These are phyloP conservation scores for Rhodotorula sp. DNA, from an alignment of 1,284 basidiomycete genomes.

Conservation along the genomic window DNA sequence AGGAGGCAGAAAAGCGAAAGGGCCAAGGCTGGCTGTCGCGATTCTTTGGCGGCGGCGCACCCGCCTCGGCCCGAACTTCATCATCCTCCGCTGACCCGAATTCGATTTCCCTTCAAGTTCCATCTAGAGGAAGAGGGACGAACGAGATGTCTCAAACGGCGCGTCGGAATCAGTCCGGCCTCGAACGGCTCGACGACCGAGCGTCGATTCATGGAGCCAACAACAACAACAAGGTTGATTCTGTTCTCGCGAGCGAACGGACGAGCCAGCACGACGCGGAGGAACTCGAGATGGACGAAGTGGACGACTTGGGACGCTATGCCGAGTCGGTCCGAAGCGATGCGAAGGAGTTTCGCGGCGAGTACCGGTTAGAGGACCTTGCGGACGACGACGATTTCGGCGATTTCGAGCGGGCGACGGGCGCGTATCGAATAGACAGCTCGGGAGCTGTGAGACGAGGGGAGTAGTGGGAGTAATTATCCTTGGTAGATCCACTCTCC, in stretches of 20 bases:
- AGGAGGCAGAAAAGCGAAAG: constrained; percentile 2
- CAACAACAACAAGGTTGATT: constrained; percentile 5
- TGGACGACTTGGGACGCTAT: constrained; percentile 25
- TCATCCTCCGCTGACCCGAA: neutral
- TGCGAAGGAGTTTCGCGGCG: neutral
- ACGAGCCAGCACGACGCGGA: constrained; percentile 17
- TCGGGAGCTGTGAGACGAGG: neutral
- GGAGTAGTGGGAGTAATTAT: neutral
- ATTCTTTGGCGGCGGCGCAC: constrained; percentile 27
- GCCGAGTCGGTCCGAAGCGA: neutral
- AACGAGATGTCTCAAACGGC: constrained; percentile 9
- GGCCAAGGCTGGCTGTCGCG: constrained; percentile 29
- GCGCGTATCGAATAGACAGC: constrained; percentile 12
- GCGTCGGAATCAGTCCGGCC: constrained; percentile 21
- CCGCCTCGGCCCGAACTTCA: neutral
- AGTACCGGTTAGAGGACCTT: constrained; percentile 4
- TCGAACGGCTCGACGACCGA: constrained; percentile 19
- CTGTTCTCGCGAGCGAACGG: constrained; percentile 11
- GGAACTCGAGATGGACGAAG: constrained; percentile 33
- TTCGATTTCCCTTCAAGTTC: neutral
- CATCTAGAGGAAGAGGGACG: neutral
- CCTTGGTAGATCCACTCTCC: too few species aligned
- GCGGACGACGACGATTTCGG: constrained; percentile 24
- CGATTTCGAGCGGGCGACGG: constrained; percentile 33
- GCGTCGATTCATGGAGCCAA: too few species aligned